These are phyloP conservation scores for Xerophyta viscosa DNA, from an alignment of 106 monocot genomes.

Conservation along the genomic window DNA sequence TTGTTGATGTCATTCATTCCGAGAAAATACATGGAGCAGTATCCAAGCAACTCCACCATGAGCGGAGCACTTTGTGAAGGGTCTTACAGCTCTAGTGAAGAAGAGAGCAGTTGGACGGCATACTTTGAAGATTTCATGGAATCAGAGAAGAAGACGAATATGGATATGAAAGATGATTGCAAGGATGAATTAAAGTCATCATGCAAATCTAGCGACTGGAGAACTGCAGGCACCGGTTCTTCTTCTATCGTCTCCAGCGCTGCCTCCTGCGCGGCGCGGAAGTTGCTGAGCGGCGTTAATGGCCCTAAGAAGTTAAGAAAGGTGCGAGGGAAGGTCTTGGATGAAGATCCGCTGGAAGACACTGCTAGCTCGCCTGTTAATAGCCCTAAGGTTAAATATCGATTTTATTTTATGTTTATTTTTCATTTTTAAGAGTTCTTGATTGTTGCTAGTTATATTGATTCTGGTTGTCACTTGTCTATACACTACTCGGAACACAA, in stretches of 20 bases:
- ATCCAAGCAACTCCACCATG: no score
- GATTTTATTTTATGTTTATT: no score
- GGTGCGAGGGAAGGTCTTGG: slow-evolving; percentile 7
- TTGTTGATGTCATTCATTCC: no score
- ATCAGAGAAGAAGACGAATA: slow-evolving; percentile 14
- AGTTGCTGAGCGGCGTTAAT: not conserved
- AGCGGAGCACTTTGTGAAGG: no score
- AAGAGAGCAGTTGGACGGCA: slow-evolving; percentile 36
- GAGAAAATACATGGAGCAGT: no score
- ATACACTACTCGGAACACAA: not conserved
- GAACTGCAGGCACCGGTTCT: no score
- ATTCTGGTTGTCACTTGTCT: slow-evolving; percentile 11
- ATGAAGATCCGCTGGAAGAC: slow-evolving; percentile 31
- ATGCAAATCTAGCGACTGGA: no score
- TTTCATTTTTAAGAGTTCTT: not conserved
- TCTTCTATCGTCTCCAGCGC: slow-evolving; percentile 33
- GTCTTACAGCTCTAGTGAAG: no score
- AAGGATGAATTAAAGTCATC: no score
- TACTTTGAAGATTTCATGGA: slow-evolving; percentile 29
- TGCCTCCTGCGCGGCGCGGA: slow-evolving; percentile 21
- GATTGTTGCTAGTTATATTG: slow-evolving; percentile 1
- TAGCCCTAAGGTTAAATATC: slow-evolving; percentile 11
- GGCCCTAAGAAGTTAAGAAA: slow-evolving; percentile 13
- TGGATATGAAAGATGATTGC: no score
- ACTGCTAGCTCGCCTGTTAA: slow-evolving; percentile 36